Percentiles rank a stretch among this genome's conserved stretches.
phyloP scores from a whole-genome alignment of 2,329 filamentous ascomycete genomes.

The Botrytis medusae region DNA sequence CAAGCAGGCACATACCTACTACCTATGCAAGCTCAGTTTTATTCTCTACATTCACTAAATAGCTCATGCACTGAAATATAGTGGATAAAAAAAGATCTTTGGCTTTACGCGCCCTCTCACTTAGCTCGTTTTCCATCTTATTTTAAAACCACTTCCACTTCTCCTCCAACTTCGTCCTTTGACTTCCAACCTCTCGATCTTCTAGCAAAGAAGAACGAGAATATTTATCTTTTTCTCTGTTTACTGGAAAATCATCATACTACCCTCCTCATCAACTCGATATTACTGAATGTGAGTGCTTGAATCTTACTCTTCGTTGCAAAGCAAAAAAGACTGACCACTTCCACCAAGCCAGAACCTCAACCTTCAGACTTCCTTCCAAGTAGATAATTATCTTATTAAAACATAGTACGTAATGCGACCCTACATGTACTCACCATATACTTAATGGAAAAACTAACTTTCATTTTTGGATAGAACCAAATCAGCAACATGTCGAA shows the following conservation, averaged over 20 bases:
- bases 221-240: not conserved
- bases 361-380: fast-evolving
- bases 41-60: not conserved
- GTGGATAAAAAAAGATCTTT: not conserved
- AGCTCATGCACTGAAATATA: not conserved
- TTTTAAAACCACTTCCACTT: not conserved
- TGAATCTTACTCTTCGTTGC: not conserved
- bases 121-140: fast-evolving
- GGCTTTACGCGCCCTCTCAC: not conserved
- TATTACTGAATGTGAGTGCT: not conserved
- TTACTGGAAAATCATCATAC: not conserved
- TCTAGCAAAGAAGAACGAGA: not conserved
- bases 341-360: not conserved
- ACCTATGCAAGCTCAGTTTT: not conserved
- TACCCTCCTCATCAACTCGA: not conserved
- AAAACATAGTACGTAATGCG: fast-evolving
- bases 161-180: not conserved
- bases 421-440: not conserved
- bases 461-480: not conserved
- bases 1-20: not conserved
- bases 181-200: not conserved
- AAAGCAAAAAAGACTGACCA: not conserved
- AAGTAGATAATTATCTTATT: not conserved
- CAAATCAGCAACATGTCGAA: not conserved
- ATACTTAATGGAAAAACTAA: not conserved